Evolutionary conservation across 1,139 yeast species (phyloP), one percentile per base, ranked within the genome.

Genomic region (Kurtzmaniella quercitrusa): DNA sequence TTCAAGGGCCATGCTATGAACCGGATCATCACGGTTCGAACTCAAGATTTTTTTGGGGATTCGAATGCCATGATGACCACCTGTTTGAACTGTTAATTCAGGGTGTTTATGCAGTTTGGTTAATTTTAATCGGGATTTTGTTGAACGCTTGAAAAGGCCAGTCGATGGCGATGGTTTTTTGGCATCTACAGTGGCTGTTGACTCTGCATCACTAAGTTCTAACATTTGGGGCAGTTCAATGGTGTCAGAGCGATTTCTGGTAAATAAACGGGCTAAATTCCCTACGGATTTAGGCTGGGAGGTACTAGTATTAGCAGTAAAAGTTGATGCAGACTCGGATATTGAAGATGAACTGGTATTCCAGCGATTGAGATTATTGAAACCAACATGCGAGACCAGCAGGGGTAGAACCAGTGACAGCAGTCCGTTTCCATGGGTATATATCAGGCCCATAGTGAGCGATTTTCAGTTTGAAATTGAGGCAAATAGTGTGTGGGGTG

Each of bases 381-480:
- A 71, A 4, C 73, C 76, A 9, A 71, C 75, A 42, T 67, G 63
- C 2, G 73, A 65, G 3, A 68, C 59, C 40, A 61, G 69, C 16
- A 68, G 43, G 47, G 3, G 50, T 40, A 22, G 32, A 19, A 41
- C n/a, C 36, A 40, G 38, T 12, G 43, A 12, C 18, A 37, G 33
- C 43, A 41, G 43, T 8, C 38, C 38, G 22, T 41, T 41, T n/a
- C 43, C 43, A 32, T 38, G 43, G 19, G 38, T 38, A 28, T 41
- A 41, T 15, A 41, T 5, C 33, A 20, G 35, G 8, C 23, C 33
- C 39, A 30, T 37, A 11, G 7, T 14, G 6, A 12, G 30, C 23
- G n/a, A 33, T 33, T 15, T 15, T 17, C 19, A 8, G 22, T 21
- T 35, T 7, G 38, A 8, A 21, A 7, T 12, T 7, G 38, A 6